phyloP scores from a whole-genome alignment of 495 filamentous ascomycete genomes.

The Penicillium macrosclerotiorum region DNA sequence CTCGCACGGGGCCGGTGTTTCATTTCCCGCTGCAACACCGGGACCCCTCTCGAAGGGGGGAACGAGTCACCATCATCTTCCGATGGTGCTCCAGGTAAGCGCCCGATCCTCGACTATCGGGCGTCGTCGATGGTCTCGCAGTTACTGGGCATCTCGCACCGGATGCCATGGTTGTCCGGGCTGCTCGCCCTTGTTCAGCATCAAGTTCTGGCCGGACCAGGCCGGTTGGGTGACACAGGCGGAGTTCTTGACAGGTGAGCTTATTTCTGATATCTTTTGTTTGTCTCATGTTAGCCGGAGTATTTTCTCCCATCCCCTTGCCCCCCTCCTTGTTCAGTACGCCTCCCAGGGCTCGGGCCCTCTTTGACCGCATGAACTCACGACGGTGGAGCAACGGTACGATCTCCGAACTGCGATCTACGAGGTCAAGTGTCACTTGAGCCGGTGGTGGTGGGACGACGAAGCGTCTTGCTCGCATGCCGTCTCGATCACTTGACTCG shows the following conservation, averaged over 20 bases:
- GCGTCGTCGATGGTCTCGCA: constrained; percentile 67
- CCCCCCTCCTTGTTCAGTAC: constrained; percentile 19
- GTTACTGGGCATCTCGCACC: constrained; percentile 64
- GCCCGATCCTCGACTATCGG: constrained; percentile 72
- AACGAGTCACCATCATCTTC: constrained; percentile 38
- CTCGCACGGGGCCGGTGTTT: constrained; percentile 25
- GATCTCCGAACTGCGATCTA: constrained; percentile 43
- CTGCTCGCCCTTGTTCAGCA: constrained; percentile 69
- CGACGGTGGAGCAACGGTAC: constrained; percentile 34
- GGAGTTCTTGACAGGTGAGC: constrained; percentile 89
- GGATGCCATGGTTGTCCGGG: constrained; percentile 86
- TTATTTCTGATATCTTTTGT: constrained; percentile 18
- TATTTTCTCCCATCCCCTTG: constrained; percentile 22
- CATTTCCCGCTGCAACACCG: constrained; percentile 26
- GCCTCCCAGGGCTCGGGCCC: constrained; percentile 25
- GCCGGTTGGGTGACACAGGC: constrained; percentile 68
- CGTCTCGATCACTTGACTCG: constrained; percentile 67
- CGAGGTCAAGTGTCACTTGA: constrained; percentile 30
- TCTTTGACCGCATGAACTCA: constrained; percentile 19
- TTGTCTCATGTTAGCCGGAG: constrained; percentile 6
- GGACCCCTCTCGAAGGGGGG: constrained; percentile 12
- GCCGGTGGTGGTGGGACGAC: constrained; percentile 28
- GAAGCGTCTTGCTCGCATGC: constrained; percentile 57
- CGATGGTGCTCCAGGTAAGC: constrained; percentile 50
- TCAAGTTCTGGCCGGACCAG: constrained; percentile 66